Evolutionary conservation across 441 rosid species (phyloP).

Genomic region (Croton setiger): DNA sequence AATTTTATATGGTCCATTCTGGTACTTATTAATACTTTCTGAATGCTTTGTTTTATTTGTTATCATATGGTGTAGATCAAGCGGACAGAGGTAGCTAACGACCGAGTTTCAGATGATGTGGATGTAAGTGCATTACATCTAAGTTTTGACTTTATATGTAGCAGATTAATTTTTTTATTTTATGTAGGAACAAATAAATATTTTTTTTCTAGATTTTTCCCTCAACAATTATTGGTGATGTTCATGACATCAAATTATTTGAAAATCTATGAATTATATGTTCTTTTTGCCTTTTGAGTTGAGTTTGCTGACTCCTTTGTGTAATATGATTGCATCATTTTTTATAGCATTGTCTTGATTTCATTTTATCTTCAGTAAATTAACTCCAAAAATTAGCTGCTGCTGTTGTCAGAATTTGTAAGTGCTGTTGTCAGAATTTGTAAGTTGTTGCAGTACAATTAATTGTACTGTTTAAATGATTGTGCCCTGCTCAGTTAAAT

Average conservation of each 20-base stretch:
- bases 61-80: conserved; percentile 40
- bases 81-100: conserved; percentile 36
- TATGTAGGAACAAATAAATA: neutral
- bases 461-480: neutral
- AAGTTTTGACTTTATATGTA: neutral
- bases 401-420: neutral
- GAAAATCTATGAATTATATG: neutral
- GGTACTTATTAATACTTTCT: neutral
- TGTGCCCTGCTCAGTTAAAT: neutral
- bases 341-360: neutral
- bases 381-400: neutral
- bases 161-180: neutral
- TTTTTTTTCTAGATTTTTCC: too few relatives aligned
- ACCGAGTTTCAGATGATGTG: conserved; percentile 43
- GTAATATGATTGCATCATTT: neutral
- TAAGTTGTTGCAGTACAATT: neutral
- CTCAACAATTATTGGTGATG: neutral
- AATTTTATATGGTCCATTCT: neutral
- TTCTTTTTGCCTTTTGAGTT: neutral
- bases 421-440: neutral
- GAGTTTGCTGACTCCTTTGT: neutral
- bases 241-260: neutral
- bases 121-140: conserved; percentile 36
- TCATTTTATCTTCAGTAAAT: neutral
- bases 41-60: conserved; percentile 14